phyloP scores from a whole-genome alignment of 2,329 filamentous ascomycete genomes.

The Aschersonia sp. region DNA sequence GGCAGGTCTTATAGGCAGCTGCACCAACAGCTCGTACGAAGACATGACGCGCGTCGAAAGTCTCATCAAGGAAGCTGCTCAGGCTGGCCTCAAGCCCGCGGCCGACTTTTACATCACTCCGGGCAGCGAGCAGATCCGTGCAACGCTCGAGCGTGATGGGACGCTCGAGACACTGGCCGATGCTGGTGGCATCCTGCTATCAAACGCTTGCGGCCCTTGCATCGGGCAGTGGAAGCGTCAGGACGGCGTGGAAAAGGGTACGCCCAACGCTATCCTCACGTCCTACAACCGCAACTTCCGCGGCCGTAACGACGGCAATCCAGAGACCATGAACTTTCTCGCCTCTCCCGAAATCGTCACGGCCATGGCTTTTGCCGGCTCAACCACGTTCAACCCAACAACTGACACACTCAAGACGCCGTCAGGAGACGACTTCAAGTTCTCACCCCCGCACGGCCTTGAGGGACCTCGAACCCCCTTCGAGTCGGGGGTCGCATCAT shows the following conservation, averaged over 20 bases:
- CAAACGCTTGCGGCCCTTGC: conserved; percentile 89
- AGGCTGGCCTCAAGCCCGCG: conserved; percentile 79
- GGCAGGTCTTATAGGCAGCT: conserved; percentile 89
- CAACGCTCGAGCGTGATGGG: conserved; percentile 78
- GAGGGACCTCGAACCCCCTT: conserved; percentile 52
- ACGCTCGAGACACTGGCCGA: conserved; percentile 74
- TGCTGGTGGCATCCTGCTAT: conserved; percentile 78
- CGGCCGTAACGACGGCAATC: conserved; percentile 92
- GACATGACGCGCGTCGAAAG: conserved; percentile 95
- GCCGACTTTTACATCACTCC: conserved; percentile 93
- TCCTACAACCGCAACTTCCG: conserved; percentile 99
- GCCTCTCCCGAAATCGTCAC: conserved; percentile 95
- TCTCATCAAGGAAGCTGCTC: conserved; percentile 78
- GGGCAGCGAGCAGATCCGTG: conserved; percentile 90
- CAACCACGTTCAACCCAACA: conserved; percentile 90
- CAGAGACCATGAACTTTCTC: conserved; percentile 95
- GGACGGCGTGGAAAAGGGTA: conserved; percentile 71
- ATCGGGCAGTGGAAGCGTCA: conserved; percentile 93
- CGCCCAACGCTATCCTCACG: conserved; percentile 84
- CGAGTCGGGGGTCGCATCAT: conserved; percentile 57
- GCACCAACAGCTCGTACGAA: conserved; percentile 97
- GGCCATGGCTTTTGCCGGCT: conserved; percentile 84
- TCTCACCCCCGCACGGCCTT: conserved; percentile 61
- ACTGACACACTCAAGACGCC: conserved; percentile 73
- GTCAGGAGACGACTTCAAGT: conserved; percentile 70